Conservation (phyloP, 2,329 filamentous ascomycete species). For the Parastagonospora nodorum region DNA sequence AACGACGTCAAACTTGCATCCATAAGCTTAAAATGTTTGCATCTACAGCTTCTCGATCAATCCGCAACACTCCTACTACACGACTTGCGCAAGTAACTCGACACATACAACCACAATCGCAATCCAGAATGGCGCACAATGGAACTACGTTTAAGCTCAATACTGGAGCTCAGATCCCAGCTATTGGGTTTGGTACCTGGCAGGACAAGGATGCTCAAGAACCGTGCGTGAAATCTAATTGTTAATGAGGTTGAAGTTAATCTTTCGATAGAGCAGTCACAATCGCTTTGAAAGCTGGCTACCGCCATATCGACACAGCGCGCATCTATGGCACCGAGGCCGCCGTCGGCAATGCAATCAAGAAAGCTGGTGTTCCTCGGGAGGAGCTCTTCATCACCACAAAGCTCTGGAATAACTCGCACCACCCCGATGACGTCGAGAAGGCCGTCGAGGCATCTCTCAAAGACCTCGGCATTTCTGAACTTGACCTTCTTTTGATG, state of each 20-base stretch:
- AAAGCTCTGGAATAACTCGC: slow-evolving; percentile 91
- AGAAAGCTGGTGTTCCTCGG: slow-evolving; percentile 37
- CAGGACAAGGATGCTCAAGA: slow-evolving; percentile 39
- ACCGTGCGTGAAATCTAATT: slow-evolving; percentile 12
- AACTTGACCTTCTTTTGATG: too few relatives aligned
- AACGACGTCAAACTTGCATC: neutral
- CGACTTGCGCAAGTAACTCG: slow-evolving; percentile 21
- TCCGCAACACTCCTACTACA: slow-evolving; percentile 13
- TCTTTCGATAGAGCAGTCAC: slow-evolving; percentile 42
- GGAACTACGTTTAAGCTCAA: slow-evolving; percentile 58
- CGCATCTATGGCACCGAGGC: slow-evolving; percentile 33
- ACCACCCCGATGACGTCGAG: slow-evolving; percentile 69
- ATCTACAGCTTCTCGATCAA: slow-evolving; percentile 15
- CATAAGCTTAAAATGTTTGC: slow-evolving; percentile 17
- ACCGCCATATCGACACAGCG: slow-evolving; percentile 39
- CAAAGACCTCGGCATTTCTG: slow-evolving; percentile 74
- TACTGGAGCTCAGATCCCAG: slow-evolving; percentile 76
- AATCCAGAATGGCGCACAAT: slow-evolving; percentile 39
- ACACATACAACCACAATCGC: slow-evolving; percentile 16
- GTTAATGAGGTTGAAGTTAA: neutral
- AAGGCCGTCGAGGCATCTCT: slow-evolving; percentile 75
- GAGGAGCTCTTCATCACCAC: slow-evolving; percentile 60
- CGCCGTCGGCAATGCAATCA: slow-evolving; percentile 33
- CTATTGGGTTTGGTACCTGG: slow-evolving; percentile 63
- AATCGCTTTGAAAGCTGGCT: slow-evolving; percentile 33